phyloP scores from a whole-genome alignment of 805 yeast species.

The Saccharomycopsis amapae region DNA sequence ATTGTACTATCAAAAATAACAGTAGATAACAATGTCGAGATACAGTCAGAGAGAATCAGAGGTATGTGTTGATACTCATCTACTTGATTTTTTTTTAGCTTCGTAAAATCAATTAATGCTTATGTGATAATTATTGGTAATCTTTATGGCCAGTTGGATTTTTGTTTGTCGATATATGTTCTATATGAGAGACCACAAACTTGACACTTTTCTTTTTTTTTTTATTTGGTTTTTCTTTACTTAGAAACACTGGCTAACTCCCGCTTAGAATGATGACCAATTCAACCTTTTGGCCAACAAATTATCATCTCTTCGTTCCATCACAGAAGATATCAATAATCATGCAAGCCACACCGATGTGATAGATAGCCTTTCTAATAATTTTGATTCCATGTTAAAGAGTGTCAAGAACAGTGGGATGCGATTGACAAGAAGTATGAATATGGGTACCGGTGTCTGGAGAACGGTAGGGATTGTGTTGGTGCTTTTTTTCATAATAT shows the following conservation, averaged over 20 bases:
- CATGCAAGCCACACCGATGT: slow-evolving; percentile 49
- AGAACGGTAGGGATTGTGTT: slow-evolving; percentile 54
- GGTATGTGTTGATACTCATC: too few species aligned
- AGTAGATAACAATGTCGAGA: too few species aligned
- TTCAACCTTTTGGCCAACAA: slow-evolving; percentile 59
- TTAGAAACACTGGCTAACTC: not conserved
- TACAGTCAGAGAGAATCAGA: too few species aligned
- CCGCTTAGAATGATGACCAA: slow-evolving; percentile 48
- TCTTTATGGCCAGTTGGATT: not conserved
- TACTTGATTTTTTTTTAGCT: too few species aligned
- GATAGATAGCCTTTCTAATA: slow-evolving; percentile 38
- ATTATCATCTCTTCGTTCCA: slow-evolving; percentile 52
- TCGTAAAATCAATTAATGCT: too few species aligned
- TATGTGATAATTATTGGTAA: too few species aligned
- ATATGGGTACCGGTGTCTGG: slow-evolving; percentile 52
- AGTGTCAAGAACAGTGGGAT: slow-evolving; percentile 46
- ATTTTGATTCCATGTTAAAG: slow-evolving; percentile 42
- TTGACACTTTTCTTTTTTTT: too few species aligned
- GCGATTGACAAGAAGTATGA: slow-evolving; percentile 48
- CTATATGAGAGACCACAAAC: not conserved
- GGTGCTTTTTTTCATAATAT: slow-evolving; percentile 46
- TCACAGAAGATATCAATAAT: slow-evolving; percentile 60
- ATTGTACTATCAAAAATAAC: too few species aligned
- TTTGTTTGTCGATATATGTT: not conserved
- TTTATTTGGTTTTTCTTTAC: not conserved